These are phyloP conservation scores for Saussurea involucrata DNA, from an alignment of 129 eudicot species.

Conservation along the genomic window DNA sequence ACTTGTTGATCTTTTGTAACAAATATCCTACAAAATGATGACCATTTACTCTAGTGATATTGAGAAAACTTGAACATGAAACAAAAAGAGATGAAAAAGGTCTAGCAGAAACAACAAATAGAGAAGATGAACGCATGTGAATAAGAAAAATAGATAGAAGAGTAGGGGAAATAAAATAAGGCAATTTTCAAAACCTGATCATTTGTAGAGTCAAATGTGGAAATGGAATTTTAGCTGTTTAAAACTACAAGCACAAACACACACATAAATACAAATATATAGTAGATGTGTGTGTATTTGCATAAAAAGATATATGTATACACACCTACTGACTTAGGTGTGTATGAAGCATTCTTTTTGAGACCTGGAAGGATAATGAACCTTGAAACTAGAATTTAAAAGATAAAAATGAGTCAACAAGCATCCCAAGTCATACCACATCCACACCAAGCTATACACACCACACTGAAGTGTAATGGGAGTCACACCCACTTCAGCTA, in stretches of 20 bases:
- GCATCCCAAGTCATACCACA: neutral
- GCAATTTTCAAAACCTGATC: neutral
- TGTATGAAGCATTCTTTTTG: neutral
- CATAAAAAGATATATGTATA: neutral
- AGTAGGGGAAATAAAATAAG: neutral
- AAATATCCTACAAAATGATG: too few relatives aligned
- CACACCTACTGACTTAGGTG: neutral
- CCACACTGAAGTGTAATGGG: neutral
- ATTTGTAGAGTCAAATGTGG: neutral
- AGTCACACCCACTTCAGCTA: neutral
- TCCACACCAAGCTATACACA: neutral
- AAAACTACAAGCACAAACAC: neutral
- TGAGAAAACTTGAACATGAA: neutral
- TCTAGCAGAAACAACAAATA: neutral
- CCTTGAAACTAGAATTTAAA: neutral
- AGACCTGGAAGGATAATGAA: neutral
- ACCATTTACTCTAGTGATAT: neutral
- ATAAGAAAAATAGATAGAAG: neutral
- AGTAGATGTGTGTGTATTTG: neutral
- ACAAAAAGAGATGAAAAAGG: neutral
- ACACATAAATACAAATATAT: conserved; percentile 4
- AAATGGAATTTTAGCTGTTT: neutral
- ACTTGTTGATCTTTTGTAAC: too few relatives aligned
- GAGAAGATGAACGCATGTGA: neutral
- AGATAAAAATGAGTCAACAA: neutral